Evolutionary conservation across 2,329 filamentous ascomycete species (phyloP), one percentile per base, ranked within the genome.

Genomic region (Beauveria sp.): DNA sequence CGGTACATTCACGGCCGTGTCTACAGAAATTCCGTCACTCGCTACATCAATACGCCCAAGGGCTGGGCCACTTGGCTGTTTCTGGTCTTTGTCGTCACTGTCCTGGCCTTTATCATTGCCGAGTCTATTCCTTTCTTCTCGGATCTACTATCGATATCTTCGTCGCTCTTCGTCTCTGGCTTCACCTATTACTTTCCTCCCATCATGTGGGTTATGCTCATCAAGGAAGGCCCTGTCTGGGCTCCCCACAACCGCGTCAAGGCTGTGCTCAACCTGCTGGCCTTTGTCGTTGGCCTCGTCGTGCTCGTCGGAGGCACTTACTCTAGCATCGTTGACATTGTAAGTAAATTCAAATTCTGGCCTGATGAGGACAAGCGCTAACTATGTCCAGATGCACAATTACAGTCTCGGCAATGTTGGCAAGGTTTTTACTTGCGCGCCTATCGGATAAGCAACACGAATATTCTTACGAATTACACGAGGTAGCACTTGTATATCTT

Each of bases 51-150:
- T 72, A 80, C 79, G 6, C 70, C 71, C 52, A 77, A 70, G 72
- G 79, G 79, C 2, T 81, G 79, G 79, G 67, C 71, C 26, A 76
- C 73, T 3, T 90, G 89, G 89, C 69, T 86, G 16, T 75, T 63
- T 3, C 83, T 91, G 12, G 81, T 85, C 31, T 72, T 79, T 1
- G 66, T 71, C 53, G 71, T 88, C 49, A 91, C 88, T 76, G 57
- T 88, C 12, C 59, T 88, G 14, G 86, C 86, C 4, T 92, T 86
- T 81, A 71, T 91, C 66, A 86, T 92, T 65, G 88, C 88, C 16
- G 84, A 88, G 69, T 83, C 86, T 0, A 88, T 92, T 50, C 89
- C 89, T 3, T 86, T 87, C 70, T 93, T 92, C 76, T 83, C 83
- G 64, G 79, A 88, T 55, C 76, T 92, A 50, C 75, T 92, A n/a